Percentiles rank a stretch among this genome's conserved stretches.
Evolutionary conservation across 495 filamentous ascomycete genomes (phyloP).

Genomic region (Penicillium fimorum): DNA sequence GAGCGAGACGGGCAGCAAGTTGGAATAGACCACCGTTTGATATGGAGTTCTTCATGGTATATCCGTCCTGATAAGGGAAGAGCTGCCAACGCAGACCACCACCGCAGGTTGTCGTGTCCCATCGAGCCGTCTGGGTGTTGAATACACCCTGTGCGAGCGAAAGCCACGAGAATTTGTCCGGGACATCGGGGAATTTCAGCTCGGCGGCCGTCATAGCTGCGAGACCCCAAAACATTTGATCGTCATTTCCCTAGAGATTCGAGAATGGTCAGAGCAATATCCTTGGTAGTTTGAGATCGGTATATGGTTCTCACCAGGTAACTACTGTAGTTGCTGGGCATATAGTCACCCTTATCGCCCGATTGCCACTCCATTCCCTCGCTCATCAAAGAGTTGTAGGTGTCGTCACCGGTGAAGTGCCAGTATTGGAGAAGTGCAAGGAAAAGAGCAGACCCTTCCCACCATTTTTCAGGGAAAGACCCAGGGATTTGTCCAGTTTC

Average conservation of each 20-base stretch:
- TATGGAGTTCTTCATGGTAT: slow-evolving; percentile 66
- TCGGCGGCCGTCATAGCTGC: slow-evolving; percentile 58
- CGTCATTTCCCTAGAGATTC: slow-evolving; percentile 49
- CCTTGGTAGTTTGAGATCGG: background rate
- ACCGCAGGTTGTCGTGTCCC: slow-evolving; percentile 48
- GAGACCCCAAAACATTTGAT: slow-evolving; percentile 58
- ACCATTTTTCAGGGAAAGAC: slow-evolving; percentile 62
- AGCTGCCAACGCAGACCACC: slow-evolving; percentile 59
- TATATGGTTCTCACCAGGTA: slow-evolving; percentile 27
- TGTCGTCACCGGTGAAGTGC: slow-evolving; percentile 54
- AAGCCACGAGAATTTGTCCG: slow-evolving; percentile 62
- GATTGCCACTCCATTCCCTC: slow-evolving; percentile 50
- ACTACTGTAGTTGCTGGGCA: slow-evolving; percentile 40
- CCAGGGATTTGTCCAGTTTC: slow-evolving; percentile 59
- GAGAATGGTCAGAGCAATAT: background rate
- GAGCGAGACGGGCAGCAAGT: slow-evolving; percentile 64
- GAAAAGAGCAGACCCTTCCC: slow-evolving; percentile 68
- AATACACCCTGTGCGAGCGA: slow-evolving; percentile 75
- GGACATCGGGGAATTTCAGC: slow-evolving; percentile 43
- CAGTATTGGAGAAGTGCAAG: slow-evolving; percentile 50
- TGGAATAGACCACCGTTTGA: slow-evolving; percentile 72
- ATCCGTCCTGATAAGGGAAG: slow-evolving; percentile 49
- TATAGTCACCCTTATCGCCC: slow-evolving; percentile 47
- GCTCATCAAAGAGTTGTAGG: slow-evolving; percentile 48
- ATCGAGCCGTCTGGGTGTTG: slow-evolving; percentile 59